Evolutionary conservation across 495 filamentous ascomycete genomes (phyloP).

Genomic region (Penicillium flavigenum): DNA sequence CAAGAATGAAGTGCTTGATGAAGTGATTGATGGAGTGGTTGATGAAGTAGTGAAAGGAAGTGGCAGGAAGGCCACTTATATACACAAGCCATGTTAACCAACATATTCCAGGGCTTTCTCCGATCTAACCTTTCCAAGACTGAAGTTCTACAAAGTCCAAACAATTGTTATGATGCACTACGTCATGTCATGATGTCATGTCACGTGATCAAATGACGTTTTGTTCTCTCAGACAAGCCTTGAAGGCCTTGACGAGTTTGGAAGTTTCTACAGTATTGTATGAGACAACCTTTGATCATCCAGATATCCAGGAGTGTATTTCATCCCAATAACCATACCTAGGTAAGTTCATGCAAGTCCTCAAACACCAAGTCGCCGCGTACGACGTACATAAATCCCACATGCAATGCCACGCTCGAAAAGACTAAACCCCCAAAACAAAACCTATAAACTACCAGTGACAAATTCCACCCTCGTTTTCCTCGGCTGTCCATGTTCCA

Average conservation of each 20-base stretch:
- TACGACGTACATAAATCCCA: slow-evolving; percentile 15
- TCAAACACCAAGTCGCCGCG: slow-evolving; percentile 1
- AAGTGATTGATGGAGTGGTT: background rate
- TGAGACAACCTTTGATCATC: background rate
- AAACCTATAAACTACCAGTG: slow-evolving; percentile 49
- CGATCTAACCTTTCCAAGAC: background rate
- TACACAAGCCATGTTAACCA: background rate
- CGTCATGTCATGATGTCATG: slow-evolving; percentile 30
- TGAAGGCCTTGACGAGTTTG: background rate
- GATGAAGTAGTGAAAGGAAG: no score
- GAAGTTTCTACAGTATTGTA: background rate
- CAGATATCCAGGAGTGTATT: background rate
- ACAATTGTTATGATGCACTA: slow-evolving; percentile 18
- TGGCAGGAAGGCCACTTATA: background rate
- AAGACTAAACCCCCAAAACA: background rate
- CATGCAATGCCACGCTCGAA: slow-evolving; percentile 28
- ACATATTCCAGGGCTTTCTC: slow-evolving; percentile 12
- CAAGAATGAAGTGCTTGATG: slow-evolving; percentile 7
- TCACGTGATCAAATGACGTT: slow-evolving; percentile 15
- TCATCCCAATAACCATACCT: background rate
- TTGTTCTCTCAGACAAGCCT: no score
- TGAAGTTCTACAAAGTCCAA: background rate
- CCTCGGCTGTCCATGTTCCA: slow-evolving; percentile 81
- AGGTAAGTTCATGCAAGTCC: background rate
- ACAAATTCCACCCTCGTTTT: slow-evolving; percentile 75